A percentile compares a stretch with the other conserved stretches of the same genome.
phyloP scores from a whole-genome alignment of 192 early-diverging fungal genomes.

The Coemansia sp. region DNA sequence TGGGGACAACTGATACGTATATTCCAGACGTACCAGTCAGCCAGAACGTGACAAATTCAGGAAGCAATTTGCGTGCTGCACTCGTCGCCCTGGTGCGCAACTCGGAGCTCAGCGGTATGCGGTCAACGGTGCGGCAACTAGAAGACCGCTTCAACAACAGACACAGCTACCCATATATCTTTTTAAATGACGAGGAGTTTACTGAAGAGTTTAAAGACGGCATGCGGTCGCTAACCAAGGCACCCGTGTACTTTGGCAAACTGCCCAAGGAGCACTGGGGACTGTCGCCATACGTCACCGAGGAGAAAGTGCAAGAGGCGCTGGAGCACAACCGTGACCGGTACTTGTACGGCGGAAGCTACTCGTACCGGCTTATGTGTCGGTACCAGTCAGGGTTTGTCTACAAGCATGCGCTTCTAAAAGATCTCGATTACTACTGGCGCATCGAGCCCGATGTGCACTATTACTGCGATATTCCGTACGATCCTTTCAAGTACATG shows the following conservation, averaged over 20 bases:
- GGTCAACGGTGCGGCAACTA: constrained; percentile 60
- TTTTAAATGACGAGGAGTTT: constrained; percentile 74
- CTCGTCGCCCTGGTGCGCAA: constrained; percentile 71
- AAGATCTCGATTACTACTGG: constrained; percentile 71
- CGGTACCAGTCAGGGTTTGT: constrained; percentile 66
- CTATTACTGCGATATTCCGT: constrained; percentile 70
- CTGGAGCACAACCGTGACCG: constrained; percentile 48
- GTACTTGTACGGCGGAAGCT: constrained; percentile 66
- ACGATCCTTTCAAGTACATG: constrained; percentile 75
- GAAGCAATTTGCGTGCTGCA: constrained; percentile 39
- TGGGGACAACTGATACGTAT: neutral
- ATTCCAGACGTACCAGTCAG: neutral
- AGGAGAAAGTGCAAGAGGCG: constrained; percentile 30
- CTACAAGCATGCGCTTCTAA: constrained; percentile 61
- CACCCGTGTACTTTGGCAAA: constrained; percentile 40
- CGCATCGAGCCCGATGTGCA: constrained; percentile 72
- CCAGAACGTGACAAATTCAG: constrained; percentile 3
- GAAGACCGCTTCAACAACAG: constrained; percentile 70
- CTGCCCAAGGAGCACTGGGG: constrained; percentile 42
- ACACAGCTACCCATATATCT: constrained; percentile 75
- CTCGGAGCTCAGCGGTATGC: constrained; percentile 63
- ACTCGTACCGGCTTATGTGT: constrained; percentile 75
- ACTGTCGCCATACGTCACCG: constrained; percentile 44
- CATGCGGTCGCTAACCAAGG: constrained; percentile 40
- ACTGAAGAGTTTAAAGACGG: constrained; percentile 65